Conservation (phyloP, 2,329 filamentous ascomycete genomes). For the Chrysoporthe cubensis region DNA sequence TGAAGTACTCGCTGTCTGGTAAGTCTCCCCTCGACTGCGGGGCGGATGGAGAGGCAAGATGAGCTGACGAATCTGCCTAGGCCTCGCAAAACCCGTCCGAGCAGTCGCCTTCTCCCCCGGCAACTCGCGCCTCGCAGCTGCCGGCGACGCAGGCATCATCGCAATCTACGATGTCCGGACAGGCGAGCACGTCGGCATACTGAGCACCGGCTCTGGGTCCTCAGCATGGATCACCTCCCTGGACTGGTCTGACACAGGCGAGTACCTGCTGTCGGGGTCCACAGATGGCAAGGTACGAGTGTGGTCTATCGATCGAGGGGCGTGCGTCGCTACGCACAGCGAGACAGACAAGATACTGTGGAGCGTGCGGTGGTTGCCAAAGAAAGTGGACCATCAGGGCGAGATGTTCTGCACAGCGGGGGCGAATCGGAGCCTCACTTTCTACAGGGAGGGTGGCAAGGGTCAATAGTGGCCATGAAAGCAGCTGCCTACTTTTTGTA, state of each 20-base stretch:
- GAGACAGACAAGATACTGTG: conserved; percentile 87
- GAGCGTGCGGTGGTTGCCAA: conserved; percentile 83
- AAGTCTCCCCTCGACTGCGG: conserved; percentile 35
- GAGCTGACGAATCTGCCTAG: conserved; percentile 45
- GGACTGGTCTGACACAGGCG: conserved; percentile 92
- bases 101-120: conserved; percentile 86
- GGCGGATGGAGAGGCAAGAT: neutral
- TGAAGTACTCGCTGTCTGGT: conserved; percentile 85
- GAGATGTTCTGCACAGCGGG: conserved; percentile 81
- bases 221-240: conserved; percentile 87
- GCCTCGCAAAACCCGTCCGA: conserved; percentile 84
- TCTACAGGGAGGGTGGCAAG: conserved; percentile 74
- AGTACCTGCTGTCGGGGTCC: conserved; percentile 84
- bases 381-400: conserved; percentile 60
- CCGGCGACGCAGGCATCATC: conserved; percentile 86
- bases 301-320: conserved; percentile 84
- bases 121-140: conserved; percentile 82
- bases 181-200: conserved; percentile 87
- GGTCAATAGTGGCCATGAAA: neutral
- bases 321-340: conserved; percentile 90
- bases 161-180: conserved; percentile 90
- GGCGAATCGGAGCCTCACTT: conserved; percentile 74
- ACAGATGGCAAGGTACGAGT: conserved; percentile 96
- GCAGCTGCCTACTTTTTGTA: neutral
- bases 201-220: conserved; percentile 65